These are phyloP conservation scores for Coemansia sp. DNA, from an alignment of 192 early-diverging fungal genomes.

Conservation along the genomic window DNA sequence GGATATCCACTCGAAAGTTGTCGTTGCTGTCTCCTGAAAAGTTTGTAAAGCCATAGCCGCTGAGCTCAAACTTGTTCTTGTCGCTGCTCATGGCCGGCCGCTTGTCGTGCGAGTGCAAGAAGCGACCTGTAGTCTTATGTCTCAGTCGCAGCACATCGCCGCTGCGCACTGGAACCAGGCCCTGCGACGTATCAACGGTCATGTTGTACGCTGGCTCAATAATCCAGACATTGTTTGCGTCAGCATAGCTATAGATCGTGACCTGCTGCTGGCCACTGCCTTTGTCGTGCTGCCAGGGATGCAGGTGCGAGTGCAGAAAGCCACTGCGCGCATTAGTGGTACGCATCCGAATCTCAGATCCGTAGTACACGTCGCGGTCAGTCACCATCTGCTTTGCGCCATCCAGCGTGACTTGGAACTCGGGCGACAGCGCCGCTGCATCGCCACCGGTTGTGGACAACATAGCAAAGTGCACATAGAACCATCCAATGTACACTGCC, in stretches of 20 bases:
- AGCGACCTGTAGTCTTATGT: constrained; percentile 62
- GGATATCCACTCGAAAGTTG: constrained; percentile 79
- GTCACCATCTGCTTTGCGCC: constrained; percentile 57
- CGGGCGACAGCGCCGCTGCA: constrained; percentile 89
- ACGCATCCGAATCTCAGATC: constrained; percentile 51
- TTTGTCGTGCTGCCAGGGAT: constrained; percentile 61
- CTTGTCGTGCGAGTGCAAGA: constrained; percentile 75
- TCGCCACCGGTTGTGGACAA: constrained; percentile 76
- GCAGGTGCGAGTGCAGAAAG: constrained; percentile 63
- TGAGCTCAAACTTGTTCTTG: constrained; percentile 72
- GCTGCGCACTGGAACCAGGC: constrained; percentile 57
- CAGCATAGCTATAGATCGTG: constrained; percentile 74
- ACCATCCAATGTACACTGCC: constrained; percentile 78
- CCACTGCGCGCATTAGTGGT: constrained; percentile 48
- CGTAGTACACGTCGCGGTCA: constrained; percentile 55
- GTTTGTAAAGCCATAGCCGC: constrained; percentile 67
- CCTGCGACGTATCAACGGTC: constrained; percentile 26
- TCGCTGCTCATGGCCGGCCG: constrained; percentile 63
- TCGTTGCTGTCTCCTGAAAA: constrained; percentile 90
- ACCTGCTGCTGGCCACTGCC: constrained; percentile 80
- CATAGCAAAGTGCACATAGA: constrained; percentile 88
- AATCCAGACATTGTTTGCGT: constrained; percentile 85
- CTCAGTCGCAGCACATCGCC: constrained; percentile 74
- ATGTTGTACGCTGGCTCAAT: constrained; percentile 54
- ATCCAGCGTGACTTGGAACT: constrained; percentile 79